Base-by-base conservation (phyloP, 176 grass and related monocot genomes). In the Phoenix roebelenii region DNA sequence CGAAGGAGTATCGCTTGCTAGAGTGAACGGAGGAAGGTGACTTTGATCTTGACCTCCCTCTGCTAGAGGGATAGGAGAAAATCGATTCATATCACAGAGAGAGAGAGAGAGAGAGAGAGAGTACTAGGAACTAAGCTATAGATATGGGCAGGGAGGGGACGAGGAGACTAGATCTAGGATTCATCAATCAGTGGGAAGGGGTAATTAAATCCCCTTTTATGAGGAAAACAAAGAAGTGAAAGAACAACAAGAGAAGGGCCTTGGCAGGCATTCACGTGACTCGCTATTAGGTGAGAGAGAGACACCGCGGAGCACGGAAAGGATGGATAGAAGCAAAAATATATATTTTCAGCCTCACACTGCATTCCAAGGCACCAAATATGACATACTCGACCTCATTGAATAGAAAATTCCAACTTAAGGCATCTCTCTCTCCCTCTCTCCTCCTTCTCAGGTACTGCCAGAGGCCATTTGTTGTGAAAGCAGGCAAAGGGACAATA, bases 81-180 rank as follows among this genome's bases (percentile, higher is more conserved):
- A 54, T 61, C 80, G 85, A 72, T 78, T 95, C 85, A 95, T 83
- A 78, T 95, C 22, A 3, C 22, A 24, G 19, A 56, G 19, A 15
- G 54, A 23, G 2, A 6, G 18, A 55, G 3, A 55, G 55, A 58
- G 22, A 25, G 12, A 23, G 30, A 23, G 55, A 52, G 73, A 73
- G 10, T 44, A 14, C 66, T 65, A 68, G 28, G 61, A 75, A 44
- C 35, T 44, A 44, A 12, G 35, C 68, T 50, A 60, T n/a, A 28
- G 28, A 64, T 73, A 60, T 67, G 76, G 35, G 50, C 10, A 52
- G 28, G 51, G 16, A n/a, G 63, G 76, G 35, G n/a, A 5, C 26
- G 15, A 60, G 26, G 68, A 1, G 50, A 32, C 18, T 32, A 19
- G 51, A 30, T 30, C 67, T 77, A 57, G 74, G 57, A 79, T 44